These are phyloP conservation scores for Dysphania ambrosioides DNA, from an alignment of 148 eudicot genomes.

Conservation along the genomic window DNA sequence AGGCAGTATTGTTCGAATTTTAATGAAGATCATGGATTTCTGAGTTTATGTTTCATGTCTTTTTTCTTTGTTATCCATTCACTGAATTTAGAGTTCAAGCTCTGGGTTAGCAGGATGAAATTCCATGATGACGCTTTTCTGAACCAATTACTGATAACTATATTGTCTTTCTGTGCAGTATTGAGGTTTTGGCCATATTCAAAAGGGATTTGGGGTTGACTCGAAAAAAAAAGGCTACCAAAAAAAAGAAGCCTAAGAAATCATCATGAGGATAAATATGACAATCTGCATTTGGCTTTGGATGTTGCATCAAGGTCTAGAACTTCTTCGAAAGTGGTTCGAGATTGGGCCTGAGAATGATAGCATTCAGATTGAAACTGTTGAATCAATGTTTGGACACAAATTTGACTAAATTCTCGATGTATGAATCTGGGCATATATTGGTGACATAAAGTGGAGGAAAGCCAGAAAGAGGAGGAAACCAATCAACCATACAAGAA, in stretches of 20 bases:
- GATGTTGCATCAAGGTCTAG: conserved; percentile 1
- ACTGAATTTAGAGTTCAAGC: background rate
- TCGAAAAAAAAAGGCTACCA: conserved; percentile 62
- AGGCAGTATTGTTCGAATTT: no score
- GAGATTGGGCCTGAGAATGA: conserved; percentile 6
- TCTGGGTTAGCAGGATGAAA: background rate
- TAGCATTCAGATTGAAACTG: background rate
- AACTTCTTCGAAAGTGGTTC: background rate
- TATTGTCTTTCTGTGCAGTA: conserved; percentile 52
- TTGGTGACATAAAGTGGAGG: background rate
- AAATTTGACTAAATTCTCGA: background rate
- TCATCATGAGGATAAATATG: conserved; percentile 31
- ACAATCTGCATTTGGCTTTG: conserved; percentile 7
- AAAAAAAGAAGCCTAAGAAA: conserved; percentile 61
- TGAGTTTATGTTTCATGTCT: background rate
- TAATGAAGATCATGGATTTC: background rate
- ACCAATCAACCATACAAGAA: conserved; percentile 6
- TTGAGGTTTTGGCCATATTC: conserved; percentile 89
- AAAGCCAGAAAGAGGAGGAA: conserved; percentile 11
- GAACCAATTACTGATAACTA: background rate
- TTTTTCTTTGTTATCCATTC: background rate
- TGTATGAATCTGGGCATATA: background rate
- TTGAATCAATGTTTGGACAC: background rate
- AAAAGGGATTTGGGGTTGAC: conserved; percentile 47
- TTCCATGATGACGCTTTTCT: background rate